phyloP scores from a whole-genome alignment of 2,329 filamentous ascomycete species.

The Clonostachys byssicola region DNA sequence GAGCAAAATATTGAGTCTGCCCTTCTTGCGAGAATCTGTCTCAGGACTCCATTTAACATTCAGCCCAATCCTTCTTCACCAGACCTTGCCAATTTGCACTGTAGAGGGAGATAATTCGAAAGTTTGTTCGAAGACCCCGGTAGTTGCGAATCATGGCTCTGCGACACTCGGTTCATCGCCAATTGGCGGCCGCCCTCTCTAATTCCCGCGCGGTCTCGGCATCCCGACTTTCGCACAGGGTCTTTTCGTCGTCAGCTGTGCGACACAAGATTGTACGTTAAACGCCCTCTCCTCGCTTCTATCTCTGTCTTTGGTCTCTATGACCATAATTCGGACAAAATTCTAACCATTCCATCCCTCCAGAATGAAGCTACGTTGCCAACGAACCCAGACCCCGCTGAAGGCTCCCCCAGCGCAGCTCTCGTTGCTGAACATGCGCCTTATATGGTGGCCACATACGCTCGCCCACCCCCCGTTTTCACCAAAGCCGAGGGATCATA shows the following conservation, averaged over 20 bases:
- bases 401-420: constrained; percentile 69
- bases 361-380: constrained; percentile 34
- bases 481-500: constrained; percentile 82
- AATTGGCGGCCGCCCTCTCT: constrained; percentile 15
- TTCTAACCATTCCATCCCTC: no score
- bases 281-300: no score
- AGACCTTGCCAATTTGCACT: no score
- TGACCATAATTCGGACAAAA: no score
- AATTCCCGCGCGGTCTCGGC: constrained; percentile 12
- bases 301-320: no score
- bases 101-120: no score
- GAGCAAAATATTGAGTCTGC: no score
- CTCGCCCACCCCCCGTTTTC: constrained; percentile 86
- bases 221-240: constrained; percentile 19
- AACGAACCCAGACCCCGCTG: constrained; percentile 63
- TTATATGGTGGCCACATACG: constrained; percentile 95
- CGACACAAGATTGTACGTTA: no score
- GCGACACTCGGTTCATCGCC: constrained; percentile 29
- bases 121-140: no score
- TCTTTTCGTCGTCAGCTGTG: constrained; percentile 19
- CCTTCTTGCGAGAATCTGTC: no score
- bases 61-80: no score
- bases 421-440: constrained; percentile 73
- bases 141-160: constrained; percentile 25
- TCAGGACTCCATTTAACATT: no score